Evolutionary conservation across 192 early-diverging fungal genomes (phyloP), one percentile per base, ranked within the genome.

Genomic region (Obelidium mucronatum): DNA sequence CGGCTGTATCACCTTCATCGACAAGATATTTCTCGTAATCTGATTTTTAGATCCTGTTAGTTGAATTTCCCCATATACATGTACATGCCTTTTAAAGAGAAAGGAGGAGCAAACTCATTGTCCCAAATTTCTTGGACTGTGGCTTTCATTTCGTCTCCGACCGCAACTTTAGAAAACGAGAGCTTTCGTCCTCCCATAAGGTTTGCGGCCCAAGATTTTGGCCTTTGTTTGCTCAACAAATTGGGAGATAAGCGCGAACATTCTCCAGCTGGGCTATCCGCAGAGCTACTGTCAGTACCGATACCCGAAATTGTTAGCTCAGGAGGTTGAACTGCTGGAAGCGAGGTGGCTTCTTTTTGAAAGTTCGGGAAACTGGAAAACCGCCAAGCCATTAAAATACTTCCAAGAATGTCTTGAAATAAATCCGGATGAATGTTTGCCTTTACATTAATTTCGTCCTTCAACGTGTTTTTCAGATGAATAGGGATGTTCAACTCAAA

Each of bases 401-500:
- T n/a, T 36, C 53, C 74, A 26, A 80, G 4, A 52, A 67, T 51
- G 2, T 35, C 75, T 36, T 77, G 34, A 37, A 77, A 80, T 30
- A 77, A 31, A 54, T 76, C 79, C 40, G 79, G 79, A 59, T 80
- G 75, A 42, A 67, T 65, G 69, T 73, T 73, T 1, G 31, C 22
- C 17, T 77, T 71, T 33, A 40, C 48, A 33, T 53, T 42, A 28
- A 73, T 44, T 8, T 76, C 55, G 2, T 40, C 8, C 19, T 73
- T 17, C 39, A 80, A 42, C 2, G 48, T 30, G 17, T 51, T 48
- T 33, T 65, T 69, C 2, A 73, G 37, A 19, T 19, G 22, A 30
- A 77, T 52, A 17, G 79, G 79, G 17, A 80, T 33, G 53, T 80
- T 80, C 36, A 80, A 54, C 48, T 80, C 79, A 36, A 56, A 64